Percentiles rank a stretch among this genome's conserved stretches.
Conservation (phyloP, 768 basidiomycete species). For the Rubroboletus satanas region DNA sequence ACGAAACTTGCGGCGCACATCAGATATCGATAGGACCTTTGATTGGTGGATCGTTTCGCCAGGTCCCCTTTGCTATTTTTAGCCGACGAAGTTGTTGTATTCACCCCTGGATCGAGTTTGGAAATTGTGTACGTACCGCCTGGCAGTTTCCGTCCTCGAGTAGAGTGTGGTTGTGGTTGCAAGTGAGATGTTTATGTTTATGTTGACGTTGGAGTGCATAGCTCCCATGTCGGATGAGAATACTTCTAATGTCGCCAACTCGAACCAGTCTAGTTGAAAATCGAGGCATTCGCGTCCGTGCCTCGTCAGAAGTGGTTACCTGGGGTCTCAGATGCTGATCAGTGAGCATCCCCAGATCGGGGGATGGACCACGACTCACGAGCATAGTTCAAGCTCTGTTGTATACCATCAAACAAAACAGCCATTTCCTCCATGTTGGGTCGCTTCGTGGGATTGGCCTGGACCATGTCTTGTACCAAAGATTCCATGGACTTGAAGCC, state of each 20-base stretch:
- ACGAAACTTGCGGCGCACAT: not conserved
- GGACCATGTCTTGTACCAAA: conserved; percentile 34
- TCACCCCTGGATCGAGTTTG: not conserved
- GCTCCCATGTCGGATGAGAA: not conserved
- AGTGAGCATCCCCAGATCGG: not conserved
- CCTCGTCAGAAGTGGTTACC: not conserved
- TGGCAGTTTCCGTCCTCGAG: not conserved
- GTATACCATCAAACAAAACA: conserved; percentile 22
- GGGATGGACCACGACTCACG: not conserved
- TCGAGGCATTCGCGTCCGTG: not conserved
- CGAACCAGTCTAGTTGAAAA: too few species aligned
- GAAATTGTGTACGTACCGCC: not conserved
- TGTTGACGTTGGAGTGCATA: not conserved
- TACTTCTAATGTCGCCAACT: too few species aligned
- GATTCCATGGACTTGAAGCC: conserved; percentile 30
- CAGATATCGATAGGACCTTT: not conserved
- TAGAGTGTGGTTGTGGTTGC: not conserved
- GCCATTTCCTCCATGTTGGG: conserved; percentile 36
- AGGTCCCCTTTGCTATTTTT: not conserved
- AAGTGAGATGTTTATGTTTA: not conserved
- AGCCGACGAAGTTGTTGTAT: not conserved
- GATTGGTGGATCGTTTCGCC: not conserved
- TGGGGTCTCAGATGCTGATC: not conserved
- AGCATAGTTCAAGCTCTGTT: conserved; percentile 1
- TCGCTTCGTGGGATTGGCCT: conserved; percentile 30